A percentile compares a stretch with the other conserved stretches of the same genome.
Conservation (phyloP, 495 filamentous ascomycete genomes). For the Pseudoneurospora amorphoporcata region DNA sequence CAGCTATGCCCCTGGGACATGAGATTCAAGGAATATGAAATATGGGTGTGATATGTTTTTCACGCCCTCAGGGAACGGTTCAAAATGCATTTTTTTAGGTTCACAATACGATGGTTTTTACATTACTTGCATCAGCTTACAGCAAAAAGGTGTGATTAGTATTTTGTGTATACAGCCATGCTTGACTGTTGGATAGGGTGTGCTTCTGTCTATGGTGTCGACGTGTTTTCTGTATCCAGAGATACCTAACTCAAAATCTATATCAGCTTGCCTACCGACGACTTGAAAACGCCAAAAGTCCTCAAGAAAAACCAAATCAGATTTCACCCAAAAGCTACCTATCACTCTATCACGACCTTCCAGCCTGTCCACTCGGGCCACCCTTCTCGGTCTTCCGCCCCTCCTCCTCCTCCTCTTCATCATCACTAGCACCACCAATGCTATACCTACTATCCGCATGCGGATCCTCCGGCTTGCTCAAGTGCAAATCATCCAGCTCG, state of each 20-base stretch:
- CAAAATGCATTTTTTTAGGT: not conserved
- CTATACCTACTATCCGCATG: conserved; percentile 39
- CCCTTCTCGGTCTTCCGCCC: conserved; percentile 22
- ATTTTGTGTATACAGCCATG: not conserved
- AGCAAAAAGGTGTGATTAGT: no score
- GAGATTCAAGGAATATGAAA: not conserved
- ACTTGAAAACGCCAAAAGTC: not conserved
- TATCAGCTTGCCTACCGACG: not conserved
- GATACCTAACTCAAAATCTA: not conserved
- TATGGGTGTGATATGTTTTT: not conserved
- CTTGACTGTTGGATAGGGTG: not conserved
- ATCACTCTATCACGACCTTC: not conserved
- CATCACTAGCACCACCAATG: conserved; percentile 48
- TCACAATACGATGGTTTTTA: not conserved
- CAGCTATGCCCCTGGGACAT: not conserved
- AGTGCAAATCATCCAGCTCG: conserved; percentile 68
- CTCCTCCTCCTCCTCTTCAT: conserved; percentile 26
- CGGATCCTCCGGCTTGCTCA: conserved; percentile 33
- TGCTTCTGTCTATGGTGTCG: not conserved
- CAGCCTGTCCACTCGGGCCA: not conserved
- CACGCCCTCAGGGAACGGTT: not conserved
- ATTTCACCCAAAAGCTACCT: not conserved
- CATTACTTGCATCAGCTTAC: not conserved
- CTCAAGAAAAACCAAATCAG: not conserved
- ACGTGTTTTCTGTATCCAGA: not conserved